Conservation (phyloP, 768 basidiomycete species). For the Lentinus tigrinus region DNA sequence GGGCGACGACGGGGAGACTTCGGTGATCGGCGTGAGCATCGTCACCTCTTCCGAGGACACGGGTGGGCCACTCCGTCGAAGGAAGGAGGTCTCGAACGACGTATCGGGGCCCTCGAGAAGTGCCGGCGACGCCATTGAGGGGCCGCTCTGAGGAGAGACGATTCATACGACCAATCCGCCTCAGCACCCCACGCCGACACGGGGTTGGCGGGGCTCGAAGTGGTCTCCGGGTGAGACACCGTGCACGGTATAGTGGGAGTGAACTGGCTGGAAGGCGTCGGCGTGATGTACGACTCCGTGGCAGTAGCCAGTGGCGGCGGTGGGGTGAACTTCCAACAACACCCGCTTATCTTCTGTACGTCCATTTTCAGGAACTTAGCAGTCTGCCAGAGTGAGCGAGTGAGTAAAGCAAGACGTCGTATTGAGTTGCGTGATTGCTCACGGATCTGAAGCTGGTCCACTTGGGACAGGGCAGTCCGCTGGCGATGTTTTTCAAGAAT, state of each 20-base stretch:
- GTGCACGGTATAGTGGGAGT: constrained; percentile 22
- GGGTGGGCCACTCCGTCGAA: constrained; percentile 54
- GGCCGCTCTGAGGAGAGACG: constrained; percentile 74
- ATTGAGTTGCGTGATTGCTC: too few species aligned
- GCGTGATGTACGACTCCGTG: constrained; percentile 41
- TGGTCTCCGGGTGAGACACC: constrained; percentile 31
- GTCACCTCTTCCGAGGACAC: constrained; percentile 23
- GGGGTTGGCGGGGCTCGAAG: constrained; percentile 40
- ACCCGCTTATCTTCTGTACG: too few species aligned
- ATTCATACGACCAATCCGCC: constrained; percentile 72
- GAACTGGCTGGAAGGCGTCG: constrained; percentile 26
- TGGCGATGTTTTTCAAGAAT: too few species aligned
- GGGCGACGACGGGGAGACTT: constrained; percentile 26
- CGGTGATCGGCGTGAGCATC: constrained; percentile 35
- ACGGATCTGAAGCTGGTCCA: too few species aligned
- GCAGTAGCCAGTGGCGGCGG: too few species aligned
- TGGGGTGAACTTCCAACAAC: too few species aligned
- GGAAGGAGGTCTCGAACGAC: constrained; percentile 74
- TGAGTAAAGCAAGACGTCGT: too few species aligned
- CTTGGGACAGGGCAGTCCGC: too few species aligned
- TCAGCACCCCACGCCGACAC: constrained; percentile 58
- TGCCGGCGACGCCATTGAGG: constrained; percentile 48
- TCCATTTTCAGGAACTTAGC: too few species aligned
- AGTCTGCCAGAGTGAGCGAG: too few species aligned
- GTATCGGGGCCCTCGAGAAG: constrained; percentile 60